Conservation (phyloP, 2,329 filamentous ascomycete species). For the Colletotrichum tamarilloi region DNA sequence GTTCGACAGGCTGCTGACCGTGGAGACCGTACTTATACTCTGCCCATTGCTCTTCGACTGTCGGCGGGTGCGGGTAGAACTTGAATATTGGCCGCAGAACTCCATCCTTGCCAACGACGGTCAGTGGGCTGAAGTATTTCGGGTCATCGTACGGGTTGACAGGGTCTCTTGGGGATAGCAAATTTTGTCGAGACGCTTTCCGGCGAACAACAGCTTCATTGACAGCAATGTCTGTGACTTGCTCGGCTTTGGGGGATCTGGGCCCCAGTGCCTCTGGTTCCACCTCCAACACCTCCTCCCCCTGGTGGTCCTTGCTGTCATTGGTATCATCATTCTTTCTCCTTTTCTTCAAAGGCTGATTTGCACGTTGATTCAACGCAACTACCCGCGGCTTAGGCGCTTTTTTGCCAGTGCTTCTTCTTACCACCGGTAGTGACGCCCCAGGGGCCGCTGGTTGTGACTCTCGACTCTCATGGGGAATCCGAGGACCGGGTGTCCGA, state of each 20-base stretch:
- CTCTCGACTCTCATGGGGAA: background rate
- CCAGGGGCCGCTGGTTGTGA: background rate
- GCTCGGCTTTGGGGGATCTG: background rate
- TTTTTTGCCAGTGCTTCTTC: conserved; percentile 17
- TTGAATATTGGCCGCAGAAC: conserved; percentile 16
- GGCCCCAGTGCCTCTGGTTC: background rate
- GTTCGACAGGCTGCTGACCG: conserved; percentile 23
- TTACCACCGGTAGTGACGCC: background rate
- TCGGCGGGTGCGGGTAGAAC: conserved; percentile 23
- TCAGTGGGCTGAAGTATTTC: conserved; percentile 27
- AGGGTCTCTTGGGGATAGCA: background rate
- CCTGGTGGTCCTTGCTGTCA: background rate
- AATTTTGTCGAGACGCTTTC: background rate
- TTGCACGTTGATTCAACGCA: background rate
- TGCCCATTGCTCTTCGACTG: conserved; percentile 33
- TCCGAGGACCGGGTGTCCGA: too few relatives aligned
- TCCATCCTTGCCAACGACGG: background rate
- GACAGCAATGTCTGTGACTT: background rate
- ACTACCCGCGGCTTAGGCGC: background rate
- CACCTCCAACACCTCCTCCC: background rate
- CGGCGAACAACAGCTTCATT: too few relatives aligned
- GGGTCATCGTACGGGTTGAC: conserved; percentile 11
- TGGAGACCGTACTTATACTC: conserved; percentile 29
- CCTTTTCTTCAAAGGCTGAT: background rate
- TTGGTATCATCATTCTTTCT: background rate